These are phyloP conservation scores for Begonia masoniana DNA, from an alignment of 306 rosid species.

Conservation along the genomic window DNA sequence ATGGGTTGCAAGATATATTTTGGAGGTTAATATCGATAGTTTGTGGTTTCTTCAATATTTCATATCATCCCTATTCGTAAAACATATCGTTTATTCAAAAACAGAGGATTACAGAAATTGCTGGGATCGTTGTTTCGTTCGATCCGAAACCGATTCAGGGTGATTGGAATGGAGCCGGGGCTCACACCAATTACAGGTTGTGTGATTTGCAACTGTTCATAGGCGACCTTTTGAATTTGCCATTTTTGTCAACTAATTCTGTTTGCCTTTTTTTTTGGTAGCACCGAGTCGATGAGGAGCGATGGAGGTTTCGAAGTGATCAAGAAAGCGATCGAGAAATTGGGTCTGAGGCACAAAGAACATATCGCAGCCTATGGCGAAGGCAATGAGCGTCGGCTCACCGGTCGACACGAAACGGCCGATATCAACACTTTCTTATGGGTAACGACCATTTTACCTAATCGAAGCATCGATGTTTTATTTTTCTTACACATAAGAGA, in stretches of 20 bases:
- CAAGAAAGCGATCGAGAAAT: neutral
- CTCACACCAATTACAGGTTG: constrained; percentile 1
- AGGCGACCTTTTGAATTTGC: neutral
- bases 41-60: neutral
- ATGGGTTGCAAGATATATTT: neutral
- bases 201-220: neutral
- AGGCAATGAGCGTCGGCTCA: constrained; percentile 1
- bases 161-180: constrained; percentile 1
- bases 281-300: constrained; percentile 1
- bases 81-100: neutral
- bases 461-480: neutral
- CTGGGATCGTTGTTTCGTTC: neutral
- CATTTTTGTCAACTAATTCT: neutral
- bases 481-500: neutral
- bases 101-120: constrained; percentile 4
- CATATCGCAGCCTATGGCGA: constrained; percentile 1
- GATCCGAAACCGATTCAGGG: constrained; percentile 4
- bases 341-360: constrained; percentile 1
- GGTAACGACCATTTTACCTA: neutral
- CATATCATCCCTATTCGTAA: neutral
- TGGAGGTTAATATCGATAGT: neutral
- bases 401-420: neutral
- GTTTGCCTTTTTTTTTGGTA: neutral
- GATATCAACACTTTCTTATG: constrained; percentile 1
- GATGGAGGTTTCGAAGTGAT: neutral